These are phyloP conservation scores for Yamadazyma dushanensis DNA, from an alignment of 1,139 yeast species.

Conservation along the genomic window DNA sequence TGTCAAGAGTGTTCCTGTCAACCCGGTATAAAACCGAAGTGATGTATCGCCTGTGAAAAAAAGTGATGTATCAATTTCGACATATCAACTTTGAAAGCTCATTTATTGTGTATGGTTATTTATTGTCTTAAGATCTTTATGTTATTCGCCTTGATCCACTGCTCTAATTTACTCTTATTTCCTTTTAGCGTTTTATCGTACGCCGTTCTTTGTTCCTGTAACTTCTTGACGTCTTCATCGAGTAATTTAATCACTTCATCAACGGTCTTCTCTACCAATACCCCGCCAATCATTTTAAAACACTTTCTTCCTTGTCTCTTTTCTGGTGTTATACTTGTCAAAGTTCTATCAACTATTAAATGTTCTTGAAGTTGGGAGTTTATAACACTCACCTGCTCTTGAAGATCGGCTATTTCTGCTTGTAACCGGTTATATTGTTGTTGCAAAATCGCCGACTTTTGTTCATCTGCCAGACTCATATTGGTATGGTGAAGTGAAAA, in stretches of 20 bases:
- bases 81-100: no score
- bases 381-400: slow-evolving; percentile 54
- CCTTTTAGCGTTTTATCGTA: slow-evolving; percentile 47
- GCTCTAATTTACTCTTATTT: slow-evolving; percentile 57
- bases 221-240: slow-evolving; percentile 53
- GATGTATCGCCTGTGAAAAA: no score
- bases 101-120: background rate
- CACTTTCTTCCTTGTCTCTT: slow-evolving; percentile 67
- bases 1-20: slow-evolving; percentile 30
- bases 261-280: slow-evolving; percentile 79
- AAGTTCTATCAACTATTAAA: slow-evolving; percentile 36
- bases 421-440: slow-evolving; percentile 63
- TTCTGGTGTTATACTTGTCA: slow-evolving; percentile 29
- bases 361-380: slow-evolving; percentile 45
- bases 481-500: background rate
- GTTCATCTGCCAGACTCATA: slow-evolving; percentile 29
- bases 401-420: slow-evolving; percentile 56
- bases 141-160: slow-evolving; percentile 66
- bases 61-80: no score
- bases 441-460: slow-evolving; percentile 53
- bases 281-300: slow-evolving; percentile 93
- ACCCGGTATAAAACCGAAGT: no score
- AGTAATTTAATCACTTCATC: slow-evolving; percentile 73
- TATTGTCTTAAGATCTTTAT: slow-evolving; percentile 55
- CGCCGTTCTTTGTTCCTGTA: slow-evolving; percentile 42